Evolutionary conservation across 768 basidiomycete genomes (phyloP).

Genomic region (Kwoniella mangroviensis): DNA sequence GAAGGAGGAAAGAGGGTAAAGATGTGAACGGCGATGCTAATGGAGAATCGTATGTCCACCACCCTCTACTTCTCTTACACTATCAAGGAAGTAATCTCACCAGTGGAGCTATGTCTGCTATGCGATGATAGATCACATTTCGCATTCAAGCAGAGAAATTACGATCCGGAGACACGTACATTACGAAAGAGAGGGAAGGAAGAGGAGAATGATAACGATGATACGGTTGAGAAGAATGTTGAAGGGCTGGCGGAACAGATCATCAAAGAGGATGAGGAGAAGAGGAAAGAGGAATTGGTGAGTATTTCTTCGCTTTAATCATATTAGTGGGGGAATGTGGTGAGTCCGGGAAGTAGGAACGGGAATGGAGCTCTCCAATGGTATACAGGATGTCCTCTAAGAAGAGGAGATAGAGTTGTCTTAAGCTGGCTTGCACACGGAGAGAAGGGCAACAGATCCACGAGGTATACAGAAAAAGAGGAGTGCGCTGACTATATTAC

Average conservation of each 20-base stretch:
- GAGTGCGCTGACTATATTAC: neutral
- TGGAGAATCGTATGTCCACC: constrained; percentile 42
- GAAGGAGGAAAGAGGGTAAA: constrained; percentile 50
- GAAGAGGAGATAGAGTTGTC: too few relatives aligned
- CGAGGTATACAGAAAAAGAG: neutral
- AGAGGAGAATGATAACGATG: constrained; percentile 71
- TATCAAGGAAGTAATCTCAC: too few relatives aligned
- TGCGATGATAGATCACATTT: constrained; percentile 40
- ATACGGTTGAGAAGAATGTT: constrained; percentile 86
- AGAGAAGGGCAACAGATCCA: too few relatives aligned
- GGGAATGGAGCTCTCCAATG: too few relatives aligned
- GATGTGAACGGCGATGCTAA: constrained; percentile 33
- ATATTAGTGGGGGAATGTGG: too few relatives aligned
- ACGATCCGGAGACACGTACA: constrained; percentile 75
- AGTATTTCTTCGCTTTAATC: constrained; percentile 42
- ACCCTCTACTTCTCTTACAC: neutral
- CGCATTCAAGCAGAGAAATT: constrained; percentile 68
- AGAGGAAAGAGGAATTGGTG: constrained; percentile 84
- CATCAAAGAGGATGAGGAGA: constrained; percentile 82
- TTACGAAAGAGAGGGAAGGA: constrained; percentile 33
- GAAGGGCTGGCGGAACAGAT: constrained; percentile 82
- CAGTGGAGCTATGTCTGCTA: too few relatives aligned
- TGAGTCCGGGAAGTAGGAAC: too few relatives aligned
- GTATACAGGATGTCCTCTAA: too few relatives aligned
- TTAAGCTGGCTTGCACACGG: too few relatives aligned